These are phyloP conservation scores for Melampsora americana DNA, from an alignment of 1,284 basidiomycete species.

Conservation along the genomic window DNA sequence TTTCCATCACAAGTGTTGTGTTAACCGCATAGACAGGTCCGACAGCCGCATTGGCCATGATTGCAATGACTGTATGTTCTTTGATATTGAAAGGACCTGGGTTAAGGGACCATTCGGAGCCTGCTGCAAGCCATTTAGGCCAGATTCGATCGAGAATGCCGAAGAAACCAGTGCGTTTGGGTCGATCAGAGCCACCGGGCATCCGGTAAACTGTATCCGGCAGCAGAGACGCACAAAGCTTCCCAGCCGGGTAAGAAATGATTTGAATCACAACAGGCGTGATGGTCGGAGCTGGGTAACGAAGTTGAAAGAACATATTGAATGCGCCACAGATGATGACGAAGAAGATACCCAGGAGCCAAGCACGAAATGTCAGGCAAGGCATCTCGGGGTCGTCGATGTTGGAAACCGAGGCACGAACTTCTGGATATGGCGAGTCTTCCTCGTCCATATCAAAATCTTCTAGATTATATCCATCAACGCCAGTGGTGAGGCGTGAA, in stretches of 20 bases:
- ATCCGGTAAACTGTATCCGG: slow-evolving; percentile 49
- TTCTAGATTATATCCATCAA: slow-evolving; percentile 44
- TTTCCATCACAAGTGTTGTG: slow-evolving; percentile 71
- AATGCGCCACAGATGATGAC: slow-evolving; percentile 51
- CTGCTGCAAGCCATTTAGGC: slow-evolving; percentile 42
- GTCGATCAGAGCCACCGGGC: slow-evolving; percentile 26
- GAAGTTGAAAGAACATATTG: slow-evolving; percentile 54
- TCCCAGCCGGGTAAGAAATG: slow-evolving; percentile 54
- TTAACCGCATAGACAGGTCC: slow-evolving; percentile 65
- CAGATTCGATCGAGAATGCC: slow-evolving; percentile 41
- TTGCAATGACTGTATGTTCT: slow-evolving; percentile 49
- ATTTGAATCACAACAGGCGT: slow-evolving; percentile 53
- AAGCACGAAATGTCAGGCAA: slow-evolving; percentile 54
- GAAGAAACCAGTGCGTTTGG: slow-evolving; percentile 16
- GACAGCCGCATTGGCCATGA: slow-evolving; percentile 47
- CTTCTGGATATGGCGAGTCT: slow-evolving; percentile 94
- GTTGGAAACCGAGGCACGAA: slow-evolving; percentile 92
- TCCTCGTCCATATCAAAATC: slow-evolving; percentile 63
- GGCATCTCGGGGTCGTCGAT: slow-evolving; percentile 97
- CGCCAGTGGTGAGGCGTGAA: slow-evolving; percentile 20
- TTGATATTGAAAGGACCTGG: slow-evolving; percentile 51
- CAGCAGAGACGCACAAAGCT: slow-evolving; percentile 51
- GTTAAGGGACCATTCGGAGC: slow-evolving; percentile 48
- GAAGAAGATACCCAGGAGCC: slow-evolving; percentile 52
- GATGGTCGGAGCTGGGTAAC: slow-evolving; percentile 53